phyloP scores from a whole-genome alignment of 805 yeast species.

The Saturnispora silvae region DNA sequence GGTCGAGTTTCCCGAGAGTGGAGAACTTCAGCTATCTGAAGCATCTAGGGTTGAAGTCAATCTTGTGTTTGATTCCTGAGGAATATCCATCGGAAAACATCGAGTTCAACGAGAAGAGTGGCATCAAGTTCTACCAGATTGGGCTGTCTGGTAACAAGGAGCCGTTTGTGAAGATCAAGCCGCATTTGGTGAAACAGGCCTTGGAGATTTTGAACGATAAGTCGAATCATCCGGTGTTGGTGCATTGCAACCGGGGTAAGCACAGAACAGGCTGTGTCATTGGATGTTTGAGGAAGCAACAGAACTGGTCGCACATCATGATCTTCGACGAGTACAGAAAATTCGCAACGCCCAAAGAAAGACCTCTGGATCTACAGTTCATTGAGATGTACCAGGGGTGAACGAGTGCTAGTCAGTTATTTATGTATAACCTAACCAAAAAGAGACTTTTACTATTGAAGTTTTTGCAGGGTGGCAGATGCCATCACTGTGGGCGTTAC shows the following conservation, averaged over 20 bases:
- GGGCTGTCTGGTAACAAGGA: constrained; percentile 95
- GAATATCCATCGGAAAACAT: constrained; percentile 74
- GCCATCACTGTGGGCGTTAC: too few species aligned
- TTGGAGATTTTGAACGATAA: constrained; percentile 75
- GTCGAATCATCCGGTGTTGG: constrained; percentile 78
- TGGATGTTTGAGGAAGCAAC: constrained; percentile 82
- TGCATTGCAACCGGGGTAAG: constrained; percentile 94
- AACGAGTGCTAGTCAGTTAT: too few species aligned
- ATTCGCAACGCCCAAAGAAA: constrained; percentile 89
- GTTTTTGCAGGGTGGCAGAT: too few species aligned
- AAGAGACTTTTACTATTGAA: too few species aligned
- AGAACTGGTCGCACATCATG: constrained; percentile 87
- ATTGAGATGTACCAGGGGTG: constrained; percentile 68
- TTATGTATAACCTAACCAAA: too few species aligned
- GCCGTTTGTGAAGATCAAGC: constrained; percentile 70
- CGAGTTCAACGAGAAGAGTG: constrained; percentile 49
- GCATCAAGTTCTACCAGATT: constrained; percentile 68
- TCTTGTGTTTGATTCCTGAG: constrained; percentile 82
- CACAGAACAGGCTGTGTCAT: constrained; percentile 95
- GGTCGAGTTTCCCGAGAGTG: constrained; percentile 82
- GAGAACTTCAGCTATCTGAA: constrained; percentile 68
- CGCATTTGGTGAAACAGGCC: constrained; percentile 65
- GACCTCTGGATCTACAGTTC: constrained; percentile 93
- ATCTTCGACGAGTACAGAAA: constrained; percentile 92
- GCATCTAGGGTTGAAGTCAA: constrained; percentile 54